Evolutionary conservation across 164 flowering plant genomes (phyloP).

Genomic region (Liquidambar formosana): DNA sequence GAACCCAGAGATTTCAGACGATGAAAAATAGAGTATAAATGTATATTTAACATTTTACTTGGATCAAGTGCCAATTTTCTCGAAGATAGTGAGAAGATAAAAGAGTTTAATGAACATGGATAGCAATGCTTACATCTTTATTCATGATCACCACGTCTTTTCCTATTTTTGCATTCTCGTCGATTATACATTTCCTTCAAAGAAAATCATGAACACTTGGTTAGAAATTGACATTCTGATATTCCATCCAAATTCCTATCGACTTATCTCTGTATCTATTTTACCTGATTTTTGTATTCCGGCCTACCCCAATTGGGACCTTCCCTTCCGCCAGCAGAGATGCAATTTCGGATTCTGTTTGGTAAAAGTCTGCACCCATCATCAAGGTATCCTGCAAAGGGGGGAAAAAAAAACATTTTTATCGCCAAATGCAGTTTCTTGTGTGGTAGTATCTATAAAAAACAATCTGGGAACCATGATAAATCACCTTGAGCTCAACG

Average conservation of each 20-base stretch:
- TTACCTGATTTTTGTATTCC: constrained; percentile 71
- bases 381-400: constrained; percentile 71
- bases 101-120: too few relatives aligned
- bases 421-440: background rate
- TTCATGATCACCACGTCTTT: constrained; percentile 70
- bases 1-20: background rate
- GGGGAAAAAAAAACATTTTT: background rate
- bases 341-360: constrained; percentile 86
- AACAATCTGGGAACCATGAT: background rate
- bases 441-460: background rate
- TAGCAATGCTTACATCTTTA: constrained; percentile 58
- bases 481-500: constrained; percentile 62
- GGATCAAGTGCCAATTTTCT: too few relatives aligned
- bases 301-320: constrained; percentile 83
- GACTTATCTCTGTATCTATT: background rate
- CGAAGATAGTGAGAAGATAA: background rate
- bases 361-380: constrained; percentile 91
- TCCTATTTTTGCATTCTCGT: constrained; percentile 88
- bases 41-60: too few relatives aligned
- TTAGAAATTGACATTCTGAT: constrained; percentile 11
- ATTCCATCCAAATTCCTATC: background rate
- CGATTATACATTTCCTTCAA: constrained; percentile 80
- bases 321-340: constrained; percentile 80
- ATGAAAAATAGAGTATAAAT: background rate
- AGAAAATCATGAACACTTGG: constrained; percentile 5